A percentile compares a stretch with the other conserved stretches of the same genome.
phyloP scores from a whole-genome alignment of 805 yeast species.

The Vanderwaltozyma tropicalis region DNA sequence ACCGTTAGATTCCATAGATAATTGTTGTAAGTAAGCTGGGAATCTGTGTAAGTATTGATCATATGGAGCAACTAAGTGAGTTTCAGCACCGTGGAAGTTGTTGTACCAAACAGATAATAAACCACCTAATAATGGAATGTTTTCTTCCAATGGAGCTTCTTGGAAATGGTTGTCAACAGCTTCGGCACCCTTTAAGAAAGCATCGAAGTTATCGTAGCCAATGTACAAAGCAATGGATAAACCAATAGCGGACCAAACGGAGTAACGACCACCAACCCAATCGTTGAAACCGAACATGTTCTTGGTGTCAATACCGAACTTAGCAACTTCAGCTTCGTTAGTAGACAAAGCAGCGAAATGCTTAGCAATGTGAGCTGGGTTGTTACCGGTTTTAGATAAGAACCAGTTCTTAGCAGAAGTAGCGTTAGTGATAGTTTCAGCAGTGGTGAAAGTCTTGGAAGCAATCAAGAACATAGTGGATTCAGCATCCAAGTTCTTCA shows the following conservation, averaged over 20 bases:
- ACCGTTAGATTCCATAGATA: slow-evolving; percentile 98
- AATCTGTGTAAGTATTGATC: slow-evolving; percentile 98
- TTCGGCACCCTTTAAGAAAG: slow-evolving; percentile 93
- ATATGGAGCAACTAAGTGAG: slow-evolving; percentile 96
- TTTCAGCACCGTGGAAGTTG: slow-evolving; percentile 96
- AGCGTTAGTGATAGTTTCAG: slow-evolving; percentile 95
- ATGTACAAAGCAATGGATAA: slow-evolving; percentile 88
- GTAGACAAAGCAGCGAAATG: slow-evolving; percentile 97
- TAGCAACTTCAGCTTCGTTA: slow-evolving; percentile 79
- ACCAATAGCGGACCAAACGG: slow-evolving; percentile 99
- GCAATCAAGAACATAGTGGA: slow-evolving; percentile 89
- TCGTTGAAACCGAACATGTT: slow-evolving; percentile 97
- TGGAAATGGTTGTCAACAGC: slow-evolving; percentile 89
- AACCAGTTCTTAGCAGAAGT: slow-evolving; percentile 94
- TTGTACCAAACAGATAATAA: slow-evolving; percentile 94
- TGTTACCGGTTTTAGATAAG: slow-evolving; percentile 50
- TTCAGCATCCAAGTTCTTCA: slow-evolving; percentile 72
- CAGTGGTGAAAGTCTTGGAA: slow-evolving; percentile 97
- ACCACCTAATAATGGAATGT: slow-evolving; percentile 92
- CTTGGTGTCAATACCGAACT: slow-evolving; percentile 93
- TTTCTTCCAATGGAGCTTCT: slow-evolving; percentile 74
- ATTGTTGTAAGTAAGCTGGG: slow-evolving; percentile 98
- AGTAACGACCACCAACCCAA: slow-evolving; percentile 99
- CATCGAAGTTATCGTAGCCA: slow-evolving; percentile 89
- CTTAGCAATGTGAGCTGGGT: slow-evolving; percentile 71